These are phyloP conservation scores for Kuraishia capsulata DNA, from an alignment of 805 yeast species.

Conservation along the genomic window DNA sequence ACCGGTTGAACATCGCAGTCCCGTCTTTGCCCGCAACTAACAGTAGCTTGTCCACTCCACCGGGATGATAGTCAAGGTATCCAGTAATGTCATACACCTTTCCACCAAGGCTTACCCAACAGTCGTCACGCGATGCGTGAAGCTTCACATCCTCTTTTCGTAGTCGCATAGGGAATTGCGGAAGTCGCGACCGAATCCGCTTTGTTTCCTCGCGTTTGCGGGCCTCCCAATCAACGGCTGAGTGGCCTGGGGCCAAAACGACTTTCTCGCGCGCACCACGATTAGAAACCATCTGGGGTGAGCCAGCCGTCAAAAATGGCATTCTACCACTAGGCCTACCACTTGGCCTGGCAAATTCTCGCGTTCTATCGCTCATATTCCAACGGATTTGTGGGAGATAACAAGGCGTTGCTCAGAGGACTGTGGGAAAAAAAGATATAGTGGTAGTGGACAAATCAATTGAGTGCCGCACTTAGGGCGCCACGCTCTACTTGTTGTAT, in stretches of 20 bases:
- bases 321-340: too few relatives aligned
- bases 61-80: constrained; percentile 84
- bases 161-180: constrained; percentile 46
- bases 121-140: constrained; percentile 58
- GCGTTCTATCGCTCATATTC: too few relatives aligned
- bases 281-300: neutral
- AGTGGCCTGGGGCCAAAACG: constrained; percentile 64
- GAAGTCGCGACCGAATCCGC: constrained; percentile 39
- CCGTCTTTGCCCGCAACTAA: constrained; percentile 81
- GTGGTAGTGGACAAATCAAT: too few relatives aligned
- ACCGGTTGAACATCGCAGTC: constrained; percentile 63
- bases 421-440: too few relatives aligned
- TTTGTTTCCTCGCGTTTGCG: constrained; percentile 36
- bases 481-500: too few relatives aligned
- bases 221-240: constrained; percentile 82
- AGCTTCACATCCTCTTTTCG: constrained; percentile 46
- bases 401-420: too few relatives aligned
- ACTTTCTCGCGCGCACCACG: constrained; percentile 36
- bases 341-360: too few relatives aligned
- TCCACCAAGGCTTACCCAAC: constrained; percentile 78
- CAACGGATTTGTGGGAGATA: too few relatives aligned
- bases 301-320: neutral
- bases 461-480: too few relatives aligned
- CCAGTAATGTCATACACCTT: constrained; percentile 83
- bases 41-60: constrained; percentile 75